Evolutionary conservation across 257 asterid species (phyloP), one percentile per base, ranked within the genome.

Genomic region (Nicotiana undulata): DNA sequence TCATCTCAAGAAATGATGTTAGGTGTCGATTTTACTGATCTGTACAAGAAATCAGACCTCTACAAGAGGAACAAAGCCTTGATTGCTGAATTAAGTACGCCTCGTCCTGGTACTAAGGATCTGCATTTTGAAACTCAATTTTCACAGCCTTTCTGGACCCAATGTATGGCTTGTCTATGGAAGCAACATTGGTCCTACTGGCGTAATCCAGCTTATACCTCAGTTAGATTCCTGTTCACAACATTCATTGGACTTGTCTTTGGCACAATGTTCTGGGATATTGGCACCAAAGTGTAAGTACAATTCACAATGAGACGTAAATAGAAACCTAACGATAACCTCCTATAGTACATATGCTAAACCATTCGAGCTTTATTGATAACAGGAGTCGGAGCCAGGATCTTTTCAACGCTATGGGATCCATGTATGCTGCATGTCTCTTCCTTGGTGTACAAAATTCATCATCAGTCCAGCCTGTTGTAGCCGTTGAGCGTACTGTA

Each of bases 161-260:
- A 94, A 82, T 90, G 90, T 80, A 55, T 87, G 81, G 98, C 98
- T 81, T 94, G 98, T 86, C 86, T 93, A 15, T 93, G 97, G 98
- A 94, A 94, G 85, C 96, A 92, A 82, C 90, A 90, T 81, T 86
- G 90, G 90, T 92, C 98, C 1, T 95, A 93, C 81, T 93, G 98
- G 98, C 90, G 97, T 20, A 93, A 95, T 68, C 87, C 97, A 22
- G 86, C 92, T 61, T 93, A 95, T 52, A 90, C 95, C 0, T 96
- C 98, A 0, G 90, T 91, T 2, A 89, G 97, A 82, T 91, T 89
- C 34, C 0, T 85, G 72, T 90, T 93, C 89, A 93, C 98, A 68
- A 68, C 85, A 11, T 52, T 81, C 88, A 89, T 91, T 0, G 97
- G 90, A 75, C 66, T 94, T 58, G 81, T 84, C 26, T 92, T 94